phyloP scores from a whole-genome alignment of 441 rosid species.

The Manihot esculenta region DNA sequence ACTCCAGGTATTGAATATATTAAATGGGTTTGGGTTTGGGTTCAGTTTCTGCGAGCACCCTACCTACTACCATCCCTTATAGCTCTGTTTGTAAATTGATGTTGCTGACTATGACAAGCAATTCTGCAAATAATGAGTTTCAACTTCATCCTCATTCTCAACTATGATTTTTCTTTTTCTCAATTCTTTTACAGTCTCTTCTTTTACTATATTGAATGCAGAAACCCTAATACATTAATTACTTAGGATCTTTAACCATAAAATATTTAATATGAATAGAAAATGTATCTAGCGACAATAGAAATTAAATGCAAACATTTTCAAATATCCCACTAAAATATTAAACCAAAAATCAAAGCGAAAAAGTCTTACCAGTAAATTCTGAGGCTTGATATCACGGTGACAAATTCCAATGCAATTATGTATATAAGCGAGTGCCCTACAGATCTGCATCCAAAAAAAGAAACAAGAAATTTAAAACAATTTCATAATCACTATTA shows the following conservation, averaged over 20 bases:
- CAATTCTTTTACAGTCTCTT: not conserved
- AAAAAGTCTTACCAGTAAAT: conserved; percentile 67
- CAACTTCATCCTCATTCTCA: not conserved
- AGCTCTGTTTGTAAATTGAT: not conserved
- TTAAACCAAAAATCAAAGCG: not conserved
- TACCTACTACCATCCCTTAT: no score
- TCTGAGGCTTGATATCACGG: conserved; percentile 98
- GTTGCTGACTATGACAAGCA: not conserved
- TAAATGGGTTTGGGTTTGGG: no score
- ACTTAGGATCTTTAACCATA: not conserved
- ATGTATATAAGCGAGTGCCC: conserved; percentile 93
- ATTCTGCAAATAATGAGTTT: not conserved
- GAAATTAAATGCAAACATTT: no score
- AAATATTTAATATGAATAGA: not conserved
- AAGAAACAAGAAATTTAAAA: conserved; percentile 5
- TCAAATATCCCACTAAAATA: not conserved
- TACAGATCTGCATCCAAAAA: conserved; percentile 69
- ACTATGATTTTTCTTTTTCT: not conserved
- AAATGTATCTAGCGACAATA: not conserved
- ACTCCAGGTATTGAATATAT: no score
- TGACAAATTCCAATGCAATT: conserved; percentile 91
- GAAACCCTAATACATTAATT: not conserved
- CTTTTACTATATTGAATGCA: no score
- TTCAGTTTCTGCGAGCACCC: no score
- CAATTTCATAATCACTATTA: no score